Conservation (phyloP, 164 flowering plant genomes). For the Annona squamosa region DNA sequence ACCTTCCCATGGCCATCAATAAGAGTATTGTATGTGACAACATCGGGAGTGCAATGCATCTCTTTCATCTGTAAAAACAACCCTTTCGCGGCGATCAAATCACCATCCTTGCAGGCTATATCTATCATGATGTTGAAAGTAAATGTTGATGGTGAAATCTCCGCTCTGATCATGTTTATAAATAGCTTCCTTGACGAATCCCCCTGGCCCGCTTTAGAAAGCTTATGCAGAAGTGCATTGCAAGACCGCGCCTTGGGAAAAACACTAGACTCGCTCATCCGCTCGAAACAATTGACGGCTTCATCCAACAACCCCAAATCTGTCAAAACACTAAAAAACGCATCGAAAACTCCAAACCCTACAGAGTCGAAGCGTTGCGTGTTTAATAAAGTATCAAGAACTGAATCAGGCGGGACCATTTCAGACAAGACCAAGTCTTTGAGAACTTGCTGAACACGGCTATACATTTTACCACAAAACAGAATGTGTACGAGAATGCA, state of each 20-base stretch:
- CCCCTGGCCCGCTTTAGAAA: constrained; percentile 39
- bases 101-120: constrained; percentile 59
- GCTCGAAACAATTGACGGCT: constrained; percentile 56
- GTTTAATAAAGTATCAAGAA: constrained; percentile 56
- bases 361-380: constrained; percentile 37
- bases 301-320: constrained; percentile 64
- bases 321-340: constrained; percentile 53
- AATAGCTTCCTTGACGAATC: constrained; percentile 45
- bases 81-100: constrained; percentile 42
- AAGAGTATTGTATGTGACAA: constrained; percentile 69
- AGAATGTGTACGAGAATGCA: constrained; percentile 62
- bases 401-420: constrained; percentile 20
- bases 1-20: constrained; percentile 74
- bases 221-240: constrained; percentile 49
- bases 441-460: constrained; percentile 37
- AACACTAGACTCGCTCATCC: constrained; percentile 48
- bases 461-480: constrained; percentile 54
- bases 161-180: constrained; percentile 47
- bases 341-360: constrained; percentile 72
- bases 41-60: constrained; percentile 51
- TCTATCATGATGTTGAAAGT: constrained; percentile 74
- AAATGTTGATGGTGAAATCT: constrained; percentile 44
- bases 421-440: constrained; percentile 33
- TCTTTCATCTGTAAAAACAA: constrained; percentile 54
- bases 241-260: constrained; percentile 66